Evolutionary conservation across 2,329 filamentous ascomycete species (phyloP).

Genomic region (Penicillium frequentans): DNA sequence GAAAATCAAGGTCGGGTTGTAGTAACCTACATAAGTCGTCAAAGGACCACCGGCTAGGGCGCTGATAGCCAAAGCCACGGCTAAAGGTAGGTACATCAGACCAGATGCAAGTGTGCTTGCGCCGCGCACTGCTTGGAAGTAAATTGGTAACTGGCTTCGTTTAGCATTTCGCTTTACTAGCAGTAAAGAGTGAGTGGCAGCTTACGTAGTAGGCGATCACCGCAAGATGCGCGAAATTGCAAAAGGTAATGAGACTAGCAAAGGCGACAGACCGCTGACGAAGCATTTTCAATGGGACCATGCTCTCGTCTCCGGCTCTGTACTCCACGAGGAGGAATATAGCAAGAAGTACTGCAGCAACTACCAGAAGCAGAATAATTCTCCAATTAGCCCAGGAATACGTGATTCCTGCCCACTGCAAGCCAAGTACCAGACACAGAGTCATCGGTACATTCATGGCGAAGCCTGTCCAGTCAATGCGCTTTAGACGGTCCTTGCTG

Average conservation of each 20-base stretch:
- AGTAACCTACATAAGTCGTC: neutral
- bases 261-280: constrained; percentile 40
- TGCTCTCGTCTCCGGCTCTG: constrained; percentile 41
- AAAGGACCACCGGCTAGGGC: neutral
- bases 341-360: constrained; percentile 36
- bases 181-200: neutral
- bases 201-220: constrained; percentile 6
- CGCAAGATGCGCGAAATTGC: constrained; percentile 2
- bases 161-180: neutral
- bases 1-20: neutral
- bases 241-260: constrained; percentile 1
- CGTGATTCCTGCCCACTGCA: constrained; percentile 44
- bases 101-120: constrained; percentile 3
- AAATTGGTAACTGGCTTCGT: constrained; percentile 1
- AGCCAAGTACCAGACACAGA: constrained; percentile 41
- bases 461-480: constrained; percentile 5
- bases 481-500: neutral
- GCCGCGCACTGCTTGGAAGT: constrained; percentile 9
- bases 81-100: constrained; percentile 8
- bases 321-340: constrained; percentile 38
- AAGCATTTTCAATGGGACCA: constrained; percentile 50
- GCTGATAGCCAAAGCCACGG: neutral
- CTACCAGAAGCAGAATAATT: constrained; percentile 45
- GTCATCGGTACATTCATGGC: neutral
- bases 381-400: constrained; percentile 32